A percentile compares a stretch with the other conserved stretches of the same genome.
Conservation (phyloP, 2,329 filamentous ascomycete genomes). For the Phaeosphaeria sp. region DNA sequence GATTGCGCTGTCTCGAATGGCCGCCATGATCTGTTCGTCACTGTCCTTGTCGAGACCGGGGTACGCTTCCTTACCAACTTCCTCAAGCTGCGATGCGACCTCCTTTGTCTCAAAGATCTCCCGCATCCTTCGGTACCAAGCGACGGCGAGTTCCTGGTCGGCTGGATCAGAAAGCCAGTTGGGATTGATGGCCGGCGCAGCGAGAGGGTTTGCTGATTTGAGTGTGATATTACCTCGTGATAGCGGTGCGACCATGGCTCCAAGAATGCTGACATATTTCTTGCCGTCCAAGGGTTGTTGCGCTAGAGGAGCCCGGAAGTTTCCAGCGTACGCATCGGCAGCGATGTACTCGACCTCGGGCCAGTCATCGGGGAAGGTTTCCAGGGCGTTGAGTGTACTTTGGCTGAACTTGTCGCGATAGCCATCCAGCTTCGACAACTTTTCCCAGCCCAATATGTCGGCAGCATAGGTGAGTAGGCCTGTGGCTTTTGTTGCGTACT, state of each 20-base stretch:
- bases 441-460: slow-evolving; percentile 37
- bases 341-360: slow-evolving; percentile 36
- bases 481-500: slow-evolving; percentile 14
- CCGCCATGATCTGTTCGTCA: slow-evolving; percentile 34
- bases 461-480: slow-evolving; percentile 28
- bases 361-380: slow-evolving; percentile 26
- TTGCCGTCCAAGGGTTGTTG: slow-evolving; percentile 32
- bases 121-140: slow-evolving; percentile 40
- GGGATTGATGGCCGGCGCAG: slow-evolving; percentile 43
- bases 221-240: slow-evolving; percentile 48
- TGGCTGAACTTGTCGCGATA: slow-evolving; percentile 14
- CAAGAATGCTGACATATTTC: slow-evolving; percentile 43
- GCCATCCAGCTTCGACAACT: slow-evolving; percentile 8
- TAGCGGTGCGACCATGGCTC: slow-evolving; percentile 40
- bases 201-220: slow-evolving; percentile 26
- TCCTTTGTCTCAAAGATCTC: slow-evolving; percentile 28
- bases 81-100: slow-evolving; percentile 17
- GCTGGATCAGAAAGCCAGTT: slow-evolving; percentile 43
- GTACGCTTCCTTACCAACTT: slow-evolving; percentile 25
- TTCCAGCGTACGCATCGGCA: slow-evolving; percentile 20
- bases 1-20: slow-evolving; percentile 18
- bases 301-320: slow-evolving; percentile 21
- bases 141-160: slow-evolving; percentile 42
- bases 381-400: slow-evolving; percentile 10
- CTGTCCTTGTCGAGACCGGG: slow-evolving; percentile 30